phyloP scores from a whole-genome alignment of 2,329 filamentous ascomycete genomes.

The Epichloe gansuensis region DNA sequence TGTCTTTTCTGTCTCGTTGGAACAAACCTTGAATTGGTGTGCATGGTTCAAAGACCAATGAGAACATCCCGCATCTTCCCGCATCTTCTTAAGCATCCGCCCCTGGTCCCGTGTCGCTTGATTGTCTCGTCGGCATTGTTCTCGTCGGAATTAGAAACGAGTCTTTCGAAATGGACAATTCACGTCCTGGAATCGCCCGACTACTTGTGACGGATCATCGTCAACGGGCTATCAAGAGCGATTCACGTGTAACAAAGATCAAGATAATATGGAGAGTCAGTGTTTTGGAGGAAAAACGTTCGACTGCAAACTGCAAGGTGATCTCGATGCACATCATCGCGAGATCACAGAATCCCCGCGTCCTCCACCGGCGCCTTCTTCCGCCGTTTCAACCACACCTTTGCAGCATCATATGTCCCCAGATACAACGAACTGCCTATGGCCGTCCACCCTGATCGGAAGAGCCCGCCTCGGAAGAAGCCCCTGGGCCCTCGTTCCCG shows the following conservation, averaged over 20 bases:
- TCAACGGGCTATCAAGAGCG: not conserved
- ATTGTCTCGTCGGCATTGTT: too few relatives aligned
- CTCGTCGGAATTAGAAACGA: too few relatives aligned
- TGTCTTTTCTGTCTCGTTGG: not conserved
- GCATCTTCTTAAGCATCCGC: too few relatives aligned
- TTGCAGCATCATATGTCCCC: conserved; percentile 72
- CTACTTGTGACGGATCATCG: not conserved
- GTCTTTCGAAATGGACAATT: too few relatives aligned
- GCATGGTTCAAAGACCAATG: too few relatives aligned
- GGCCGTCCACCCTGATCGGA: conserved; percentile 71
- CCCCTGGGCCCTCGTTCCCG: conserved; percentile 56
- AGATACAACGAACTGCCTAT: conserved; percentile 74
- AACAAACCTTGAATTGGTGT: too few relatives aligned
- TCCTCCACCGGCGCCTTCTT: conserved; percentile 27
- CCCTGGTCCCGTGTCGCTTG: too few relatives aligned
- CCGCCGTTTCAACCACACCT: conserved; percentile 43
- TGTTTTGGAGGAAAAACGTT: too few relatives aligned
- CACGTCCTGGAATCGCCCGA: too few relatives aligned
- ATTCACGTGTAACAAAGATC: too few relatives aligned
- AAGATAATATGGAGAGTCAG: not conserved
- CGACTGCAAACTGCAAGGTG: too few relatives aligned
- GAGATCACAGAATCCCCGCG: conserved; percentile 14
- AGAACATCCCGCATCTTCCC: too few relatives aligned
- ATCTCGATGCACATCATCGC: not conserved
- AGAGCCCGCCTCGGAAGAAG: conserved; percentile 60